Evolutionary conservation across 768 basidiomycete genomes (phyloP).

Genomic region (Pholiota conissans): DNA sequence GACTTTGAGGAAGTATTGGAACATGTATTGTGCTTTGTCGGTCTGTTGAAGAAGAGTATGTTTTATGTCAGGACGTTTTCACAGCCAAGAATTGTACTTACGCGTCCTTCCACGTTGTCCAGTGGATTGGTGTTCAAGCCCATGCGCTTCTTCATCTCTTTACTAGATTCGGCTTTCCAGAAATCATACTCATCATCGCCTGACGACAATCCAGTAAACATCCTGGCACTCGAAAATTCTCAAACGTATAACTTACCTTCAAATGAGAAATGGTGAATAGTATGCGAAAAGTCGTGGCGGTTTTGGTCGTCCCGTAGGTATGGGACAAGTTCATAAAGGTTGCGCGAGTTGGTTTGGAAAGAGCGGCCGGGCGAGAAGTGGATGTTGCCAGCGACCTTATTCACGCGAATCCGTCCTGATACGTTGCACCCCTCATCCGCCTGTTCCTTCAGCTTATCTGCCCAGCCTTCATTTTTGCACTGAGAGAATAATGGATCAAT

Average conservation of each 20-base stretch:
- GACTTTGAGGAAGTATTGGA: slow-evolving; percentile 99
- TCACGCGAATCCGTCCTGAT: slow-evolving; percentile 87
- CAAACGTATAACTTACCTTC: slow-evolving; percentile 38
- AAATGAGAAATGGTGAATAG: slow-evolving; percentile 79
- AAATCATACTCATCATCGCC: slow-evolving; percentile 81
- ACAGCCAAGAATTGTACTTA: neutral
- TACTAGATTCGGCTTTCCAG: slow-evolving; percentile 59
- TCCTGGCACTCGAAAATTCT: neutral
- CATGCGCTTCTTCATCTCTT: slow-evolving; percentile 66
- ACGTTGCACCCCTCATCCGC: slow-evolving; percentile 94
- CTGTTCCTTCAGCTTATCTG: slow-evolving; percentile 90
- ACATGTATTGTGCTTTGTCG: slow-evolving; percentile 84
- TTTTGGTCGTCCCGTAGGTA: slow-evolving; percentile 88
- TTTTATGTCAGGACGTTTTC: neutral
- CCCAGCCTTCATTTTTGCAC: slow-evolving; percentile 95
- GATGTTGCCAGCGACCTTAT: slow-evolving; percentile 96
- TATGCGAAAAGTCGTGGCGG: slow-evolving; percentile 93
- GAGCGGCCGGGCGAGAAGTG: slow-evolving; percentile 93
- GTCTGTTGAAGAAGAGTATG: slow-evolving; percentile 44
- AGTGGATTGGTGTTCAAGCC: slow-evolving; percentile 79
- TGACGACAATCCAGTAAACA: slow-evolving; percentile 18
- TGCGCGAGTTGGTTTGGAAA: slow-evolving; percentile 84
- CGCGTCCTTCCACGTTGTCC: slow-evolving; percentile 39
- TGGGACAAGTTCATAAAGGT: slow-evolving; percentile 88
- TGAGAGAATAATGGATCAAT: slow-evolving; percentile 31